Percentiles rank a stretch among this genome's conserved stretches.
These are phyloP conservation scores for Solioccasus polychromus DNA, from an alignment of 768 basidiomycete genomes.

Conservation along the genomic window DNA sequence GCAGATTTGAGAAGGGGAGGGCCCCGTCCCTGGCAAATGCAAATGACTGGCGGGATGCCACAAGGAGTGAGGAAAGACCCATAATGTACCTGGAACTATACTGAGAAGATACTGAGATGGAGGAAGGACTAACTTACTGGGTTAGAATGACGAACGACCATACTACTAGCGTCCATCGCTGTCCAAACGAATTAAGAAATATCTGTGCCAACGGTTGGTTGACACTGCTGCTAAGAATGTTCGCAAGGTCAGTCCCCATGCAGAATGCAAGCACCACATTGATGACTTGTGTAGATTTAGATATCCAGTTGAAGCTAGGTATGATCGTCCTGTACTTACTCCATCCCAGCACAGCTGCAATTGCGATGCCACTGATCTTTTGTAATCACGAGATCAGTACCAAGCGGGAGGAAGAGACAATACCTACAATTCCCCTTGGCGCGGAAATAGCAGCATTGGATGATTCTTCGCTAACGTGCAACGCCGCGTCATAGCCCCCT, in stretches of 20 bases:
- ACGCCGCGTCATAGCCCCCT: constrained; percentile 45
- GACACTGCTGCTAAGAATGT: constrained; percentile 29
- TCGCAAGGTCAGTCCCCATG: constrained; percentile 49
- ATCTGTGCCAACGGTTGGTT: constrained; percentile 44
- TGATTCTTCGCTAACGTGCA: constrained; percentile 54
- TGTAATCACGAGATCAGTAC: neutral
- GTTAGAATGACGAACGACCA: constrained; percentile 53
- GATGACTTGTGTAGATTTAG: constrained; percentile 32
- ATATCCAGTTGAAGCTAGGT: neutral
- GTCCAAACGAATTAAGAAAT: constrained; percentile 39
- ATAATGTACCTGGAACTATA: constrained; percentile 40
- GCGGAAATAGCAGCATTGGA: constrained; percentile 52
- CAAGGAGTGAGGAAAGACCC: constrained; percentile 40
- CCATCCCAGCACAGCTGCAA: constrained; percentile 45
- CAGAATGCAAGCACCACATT: constrained; percentile 55
- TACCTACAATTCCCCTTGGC: constrained; percentile 52
- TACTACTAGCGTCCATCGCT: constrained; percentile 40
- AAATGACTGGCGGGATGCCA: constrained; percentile 51
- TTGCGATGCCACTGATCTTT: constrained; percentile 36
- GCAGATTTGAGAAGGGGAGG: constrained; percentile 50
- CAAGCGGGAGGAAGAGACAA: neutral
- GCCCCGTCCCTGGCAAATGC: constrained; percentile 59
- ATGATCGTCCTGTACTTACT: constrained; percentile 28
- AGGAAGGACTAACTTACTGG: constrained; percentile 31
- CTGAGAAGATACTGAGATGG: neutral